A percentile compares a stretch with the other conserved stretches of the same genome.
Conservation (phyloP, 495 filamentous ascomycete genomes). For the Aspergillus leporis region DNA sequence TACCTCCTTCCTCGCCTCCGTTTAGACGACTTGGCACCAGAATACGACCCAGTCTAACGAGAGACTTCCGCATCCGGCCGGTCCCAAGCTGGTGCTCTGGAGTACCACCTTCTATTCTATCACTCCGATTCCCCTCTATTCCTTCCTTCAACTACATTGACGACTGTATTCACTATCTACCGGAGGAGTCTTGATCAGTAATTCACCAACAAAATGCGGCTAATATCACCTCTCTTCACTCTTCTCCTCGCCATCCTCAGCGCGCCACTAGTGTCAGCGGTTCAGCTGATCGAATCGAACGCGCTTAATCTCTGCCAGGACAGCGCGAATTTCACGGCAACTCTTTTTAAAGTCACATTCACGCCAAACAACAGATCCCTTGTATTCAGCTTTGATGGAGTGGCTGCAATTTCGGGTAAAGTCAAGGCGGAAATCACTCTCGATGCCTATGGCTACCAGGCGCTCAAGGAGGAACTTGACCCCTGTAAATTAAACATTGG, state of each 20-base stretch:
- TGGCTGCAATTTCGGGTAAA: slow-evolving; percentile 82
- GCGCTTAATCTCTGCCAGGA: slow-evolving; percentile 77
- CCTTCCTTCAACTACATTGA: slow-evolving; percentile 10
- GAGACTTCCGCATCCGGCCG: slow-evolving; percentile 45
- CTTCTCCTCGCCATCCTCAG: slow-evolving; percentile 38
- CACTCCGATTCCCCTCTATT: slow-evolving; percentile 8
- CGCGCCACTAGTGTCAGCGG: slow-evolving; percentile 41
- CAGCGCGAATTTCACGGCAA: slow-evolving; percentile 78
- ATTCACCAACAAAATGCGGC: slow-evolving; percentile 32
- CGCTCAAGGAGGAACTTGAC: slow-evolving; percentile 63
- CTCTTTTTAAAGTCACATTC: slow-evolving; percentile 78
- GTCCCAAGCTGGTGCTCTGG: slow-evolving; percentile 38
- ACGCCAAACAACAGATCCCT: slow-evolving; percentile 74
- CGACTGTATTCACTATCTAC: slow-evolving; percentile 10
- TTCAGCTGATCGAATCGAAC: slow-evolving; percentile 63
- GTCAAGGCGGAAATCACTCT: slow-evolving; percentile 77
- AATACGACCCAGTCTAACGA: background rate
- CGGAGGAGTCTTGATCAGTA: background rate
- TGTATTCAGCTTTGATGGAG: slow-evolving; percentile 74
- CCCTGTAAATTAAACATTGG: slow-evolving; percentile 70
- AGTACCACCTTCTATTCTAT: slow-evolving; percentile 33
- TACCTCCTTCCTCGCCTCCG: background rate
- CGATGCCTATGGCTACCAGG: slow-evolving; percentile 77
- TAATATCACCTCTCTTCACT: slow-evolving; percentile 39
- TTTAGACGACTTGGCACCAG: background rate